A percentile compares a stretch with the other conserved stretches of the same genome.
phyloP scores from a whole-genome alignment of 2,329 filamentous ascomycete genomes.

The Colletotrichum echinochloae region DNA sequence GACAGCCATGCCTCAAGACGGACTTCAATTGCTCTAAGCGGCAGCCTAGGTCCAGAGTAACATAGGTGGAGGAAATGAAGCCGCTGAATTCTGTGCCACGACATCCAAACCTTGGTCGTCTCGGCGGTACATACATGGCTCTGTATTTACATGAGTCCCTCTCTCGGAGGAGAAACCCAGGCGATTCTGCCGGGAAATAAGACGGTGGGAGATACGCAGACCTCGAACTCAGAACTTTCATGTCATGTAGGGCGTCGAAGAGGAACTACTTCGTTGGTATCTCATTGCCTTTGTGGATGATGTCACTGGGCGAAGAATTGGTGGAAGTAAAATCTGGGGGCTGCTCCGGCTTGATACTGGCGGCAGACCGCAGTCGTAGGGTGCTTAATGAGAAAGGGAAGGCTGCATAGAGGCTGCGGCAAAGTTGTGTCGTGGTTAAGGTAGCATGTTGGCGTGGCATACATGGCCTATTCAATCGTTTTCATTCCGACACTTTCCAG shows the following conservation, averaged over 20 bases:
- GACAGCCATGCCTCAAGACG: conserved; percentile 58
- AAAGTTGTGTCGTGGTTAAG: neutral
- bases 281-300: neutral
- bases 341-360: conserved; percentile 11
- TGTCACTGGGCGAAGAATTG: too few relatives aligned
- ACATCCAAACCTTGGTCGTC: neutral
- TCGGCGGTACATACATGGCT: neutral
- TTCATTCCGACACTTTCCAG: too few relatives aligned
- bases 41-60: conserved; percentile 54
- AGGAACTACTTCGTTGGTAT: neutral
- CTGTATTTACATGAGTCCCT: neutral
- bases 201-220: neutral
- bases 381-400: neutral
- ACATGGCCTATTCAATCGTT: neutral
- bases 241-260: neutral
- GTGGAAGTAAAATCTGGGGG: conserved; percentile 2
- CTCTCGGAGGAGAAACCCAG: neutral
- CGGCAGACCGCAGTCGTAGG: too few relatives aligned
- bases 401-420: neutral
- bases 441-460: neutral
- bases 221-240: conserved; percentile 4
- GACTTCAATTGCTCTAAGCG: conserved; percentile 58
- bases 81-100: neutral
- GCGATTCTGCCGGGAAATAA: neutral
- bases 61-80: too few relatives aligned